Evolutionary conservation across 2,329 filamentous ascomycete species (phyloP).

Genomic region (Stagonosporopsis chrysanthemi): DNA sequence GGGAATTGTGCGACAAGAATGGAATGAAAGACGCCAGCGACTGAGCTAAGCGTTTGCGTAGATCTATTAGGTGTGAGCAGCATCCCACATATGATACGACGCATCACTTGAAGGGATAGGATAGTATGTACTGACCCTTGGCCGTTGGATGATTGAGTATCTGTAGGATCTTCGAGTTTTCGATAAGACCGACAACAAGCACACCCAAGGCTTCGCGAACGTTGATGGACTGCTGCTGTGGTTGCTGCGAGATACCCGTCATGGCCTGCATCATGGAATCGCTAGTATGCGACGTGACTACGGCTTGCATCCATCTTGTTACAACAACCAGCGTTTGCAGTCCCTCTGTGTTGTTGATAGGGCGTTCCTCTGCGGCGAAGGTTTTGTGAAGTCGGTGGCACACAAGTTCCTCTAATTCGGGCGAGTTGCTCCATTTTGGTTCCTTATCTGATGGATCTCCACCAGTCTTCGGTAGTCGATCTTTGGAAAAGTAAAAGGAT

Average conservation of each 20-base stretch:
- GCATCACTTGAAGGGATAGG: background rate
- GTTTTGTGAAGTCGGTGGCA: conserved; percentile 48
- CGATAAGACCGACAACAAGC: conserved; percentile 67
- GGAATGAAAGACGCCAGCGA: conserved; percentile 45
- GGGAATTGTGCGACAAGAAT: conserved; percentile 63
- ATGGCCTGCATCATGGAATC: conserved; percentile 52
- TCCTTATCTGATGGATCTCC: conserved; percentile 30
- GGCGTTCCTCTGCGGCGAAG: conserved; percentile 45
- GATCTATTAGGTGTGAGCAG: conserved; percentile 32
- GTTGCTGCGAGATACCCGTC: conserved; percentile 55
- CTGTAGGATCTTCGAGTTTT: conserved; percentile 64
- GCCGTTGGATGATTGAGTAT: conserved; percentile 62
- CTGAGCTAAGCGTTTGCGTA: conserved; percentile 43
- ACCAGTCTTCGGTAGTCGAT: conserved; percentile 37
- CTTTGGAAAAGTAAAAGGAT: conserved; percentile 46
- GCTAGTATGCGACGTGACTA: conserved; percentile 50
- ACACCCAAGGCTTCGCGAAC: conserved; percentile 70
- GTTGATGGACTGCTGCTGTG: conserved; percentile 65
- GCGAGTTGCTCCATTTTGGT: conserved; percentile 42
- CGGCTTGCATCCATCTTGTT: conserved; percentile 50
- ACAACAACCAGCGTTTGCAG: conserved; percentile 40
- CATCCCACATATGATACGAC: background rate
- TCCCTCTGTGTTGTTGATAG: conserved; percentile 41
- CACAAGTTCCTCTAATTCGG: conserved; percentile 49
- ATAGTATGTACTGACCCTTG: conserved; percentile 54